These are phyloP conservation scores for Dichotomopilus funicola DNA, from an alignment of 2,329 filamentous ascomycete genomes.

Conservation along the genomic window DNA sequence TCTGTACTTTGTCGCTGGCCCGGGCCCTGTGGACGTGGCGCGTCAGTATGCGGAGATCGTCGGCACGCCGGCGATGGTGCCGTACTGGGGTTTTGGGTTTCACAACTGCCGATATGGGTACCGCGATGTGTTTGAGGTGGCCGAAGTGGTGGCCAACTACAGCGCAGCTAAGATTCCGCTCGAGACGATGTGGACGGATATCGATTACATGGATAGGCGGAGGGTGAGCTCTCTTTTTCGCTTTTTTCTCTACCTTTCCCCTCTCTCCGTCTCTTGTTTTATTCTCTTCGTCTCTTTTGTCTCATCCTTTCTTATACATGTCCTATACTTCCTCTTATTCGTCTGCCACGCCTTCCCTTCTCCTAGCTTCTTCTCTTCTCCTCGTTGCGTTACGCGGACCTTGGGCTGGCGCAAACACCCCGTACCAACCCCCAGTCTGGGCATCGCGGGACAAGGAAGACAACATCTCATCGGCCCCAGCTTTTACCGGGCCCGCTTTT, in stretches of 20 bases:
- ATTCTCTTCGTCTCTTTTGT: background rate
- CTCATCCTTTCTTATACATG: no score
- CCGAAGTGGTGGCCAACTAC: slow-evolving; percentile 63
- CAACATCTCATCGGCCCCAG: no score
- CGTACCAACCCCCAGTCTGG: background rate
- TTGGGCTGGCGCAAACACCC: no score
- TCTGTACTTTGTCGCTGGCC: slow-evolving; percentile 59
- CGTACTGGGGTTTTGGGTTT: slow-evolving; percentile 58
- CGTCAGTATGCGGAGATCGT: slow-evolving; percentile 53
- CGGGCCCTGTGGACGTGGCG: slow-evolving; percentile 50
- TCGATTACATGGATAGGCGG: slow-evolving; percentile 53
- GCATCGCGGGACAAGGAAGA: no score
- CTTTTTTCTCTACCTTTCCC: background rate
- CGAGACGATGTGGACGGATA: slow-evolving; percentile 64
- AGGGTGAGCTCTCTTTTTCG: slow-evolving; percentile 27
- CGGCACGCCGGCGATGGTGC: slow-evolving; percentile 53
- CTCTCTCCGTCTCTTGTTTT: background rate
- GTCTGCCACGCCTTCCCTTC: no score
- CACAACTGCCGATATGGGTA: slow-evolving; percentile 62
- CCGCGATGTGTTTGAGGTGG: slow-evolving; percentile 56
- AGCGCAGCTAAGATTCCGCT: slow-evolving; percentile 58
- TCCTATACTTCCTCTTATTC: no score
- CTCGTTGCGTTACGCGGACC: no score
- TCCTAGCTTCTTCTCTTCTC: no score
- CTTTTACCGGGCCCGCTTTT: background rate